Base-by-base conservation (phyloP, 352 stramenopile species). In the Globisporangium apiculatum region DNA sequence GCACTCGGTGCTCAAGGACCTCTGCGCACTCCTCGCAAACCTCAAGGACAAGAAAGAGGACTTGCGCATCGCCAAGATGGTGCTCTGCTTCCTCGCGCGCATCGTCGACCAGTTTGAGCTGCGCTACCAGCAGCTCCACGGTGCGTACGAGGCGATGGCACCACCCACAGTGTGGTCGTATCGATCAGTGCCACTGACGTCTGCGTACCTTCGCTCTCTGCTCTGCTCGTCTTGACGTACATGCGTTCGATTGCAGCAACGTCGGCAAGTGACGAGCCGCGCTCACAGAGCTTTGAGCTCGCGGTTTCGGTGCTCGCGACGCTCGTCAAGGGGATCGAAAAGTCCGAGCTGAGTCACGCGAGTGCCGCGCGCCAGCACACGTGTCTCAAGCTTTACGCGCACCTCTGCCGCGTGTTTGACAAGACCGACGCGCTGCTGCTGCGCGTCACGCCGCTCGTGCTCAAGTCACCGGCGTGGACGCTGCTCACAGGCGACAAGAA, bases 11-110 rank as follows among this genome's bases (percentile, higher is more conserved):
- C 71, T 89, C 45, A 79, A 73, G 31, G 83, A 87, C 38, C 62
- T 92, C 53, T 73, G 71, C 61, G 65, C 75, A 38, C 67, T 90
- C 48, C 66, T 92, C n/a, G 73, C 64, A 12, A 64, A 77, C 41
- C 78, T 92, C 53, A 86, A 89, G 59, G 79, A 92, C 72, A 90
- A 87, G 67, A 92, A 90, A 51, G 81, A 91, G 48, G 80, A 93
- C 54, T 68, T 88, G 35, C 76, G 79, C 18, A 74, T 90, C 60
- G 77, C 77, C 4, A 65, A 68, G 40, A 69, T 89, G 45, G 79
- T 78, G 59, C 62, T 87, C 49, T 85, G 75, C 51, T 71, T 91
- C 43, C 66, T 93, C 18, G 57, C 68, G 48, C 78, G 77, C 9
- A 72, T 89, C 40, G 67, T 77, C 36, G 76, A 89, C 57, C 78